These are phyloP conservation scores for Candida pseudocylindracea DNA, from an alignment of 1,139 yeast species.

Conservation along the genomic window DNA sequence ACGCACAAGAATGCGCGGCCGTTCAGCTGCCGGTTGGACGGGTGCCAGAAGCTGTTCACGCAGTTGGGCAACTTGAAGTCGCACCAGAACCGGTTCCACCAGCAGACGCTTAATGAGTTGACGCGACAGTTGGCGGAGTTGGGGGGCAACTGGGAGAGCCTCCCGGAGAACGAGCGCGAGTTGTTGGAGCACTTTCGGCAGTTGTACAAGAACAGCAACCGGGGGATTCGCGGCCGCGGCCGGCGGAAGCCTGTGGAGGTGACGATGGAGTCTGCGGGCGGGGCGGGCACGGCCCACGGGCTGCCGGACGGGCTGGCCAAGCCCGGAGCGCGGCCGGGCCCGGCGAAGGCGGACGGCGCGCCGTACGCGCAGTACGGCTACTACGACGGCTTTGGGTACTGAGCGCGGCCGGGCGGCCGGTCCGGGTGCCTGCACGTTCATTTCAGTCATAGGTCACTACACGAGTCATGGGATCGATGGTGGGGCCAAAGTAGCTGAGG, in stretches of 20 bases:
- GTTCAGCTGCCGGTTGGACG: slow-evolving; percentile 56
- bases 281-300: no score
- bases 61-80: slow-evolving; percentile 86
- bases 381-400: no score
- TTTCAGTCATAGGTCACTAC: no score
- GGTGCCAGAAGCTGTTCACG: slow-evolving; percentile 69
- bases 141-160: slow-evolving; percentile 17
- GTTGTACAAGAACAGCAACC: slow-evolving; percentile 66
- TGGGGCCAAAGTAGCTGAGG: no score
- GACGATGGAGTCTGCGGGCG: slow-evolving; percentile 1
- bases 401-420: no score
- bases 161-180: slow-evolving; percentile 44
- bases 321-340: no score
- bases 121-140: slow-evolving; percentile 44
- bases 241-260: slow-evolving; percentile 9
- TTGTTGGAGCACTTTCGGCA: slow-evolving; percentile 57
- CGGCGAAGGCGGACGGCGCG: no score
- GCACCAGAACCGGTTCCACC: slow-evolving; percentile 80
- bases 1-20: slow-evolving; percentile 72
- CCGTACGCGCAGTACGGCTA: no score
- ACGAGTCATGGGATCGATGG: no score
- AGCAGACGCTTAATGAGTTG: slow-evolving; percentile 39
- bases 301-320: no score
- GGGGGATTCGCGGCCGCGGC: slow-evolving; percentile 85
- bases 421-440: no score